Evolutionary conservation across 345 rosid genomes (phyloP), one percentile per base, ranked within the genome.

Genomic region (Orychophragmus violaceus): DNA sequence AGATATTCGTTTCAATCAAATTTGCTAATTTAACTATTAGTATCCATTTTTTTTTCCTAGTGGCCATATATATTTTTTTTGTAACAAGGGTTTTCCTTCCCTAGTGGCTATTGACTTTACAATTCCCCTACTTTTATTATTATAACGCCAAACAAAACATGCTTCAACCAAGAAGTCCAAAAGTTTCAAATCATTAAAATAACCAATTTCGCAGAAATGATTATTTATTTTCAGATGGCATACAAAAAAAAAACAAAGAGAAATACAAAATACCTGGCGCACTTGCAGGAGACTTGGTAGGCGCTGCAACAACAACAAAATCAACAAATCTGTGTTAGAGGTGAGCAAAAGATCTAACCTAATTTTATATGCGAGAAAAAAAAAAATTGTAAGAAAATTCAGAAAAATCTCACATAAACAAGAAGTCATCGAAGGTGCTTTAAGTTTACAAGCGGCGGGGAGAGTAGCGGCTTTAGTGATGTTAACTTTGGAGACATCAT

Each of bases 401-500:
- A n/a, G n/a, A n/a, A 19, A 42, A 39, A 24, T 21, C 68, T 67
- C 2, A 74, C 77, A 74, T 60, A 2, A 8, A 53, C 77, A 74
- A 42, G n/a, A n/a, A 14, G 72, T 2, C 0, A n/a, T 1, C 0
- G 77, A 42, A 67, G 77, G 77, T 60, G 64, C 77, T 5, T 3
- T 18, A 21, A 74, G 68, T 44, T 74, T 54, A 17, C 77, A 74
- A 33, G 25, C 16, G 11, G 0, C 51, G 4, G 77, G 77, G 53
- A 74, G 77, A 33, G 69, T 67, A 7, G 12, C 3, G 0, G 77
- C 73, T 23, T 54, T 74, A 7, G 77, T 74, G 30, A 60, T 2
- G 16, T 74, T 74, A 0, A 72, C 0, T 48, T 11, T n/a, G 8
- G 48, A 16, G 19, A 0, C 51, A 66, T 68, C 18, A 16, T 2